Conservation (phyloP, 805 yeast species). For the Hanseniaspora valbyensis region DNA sequence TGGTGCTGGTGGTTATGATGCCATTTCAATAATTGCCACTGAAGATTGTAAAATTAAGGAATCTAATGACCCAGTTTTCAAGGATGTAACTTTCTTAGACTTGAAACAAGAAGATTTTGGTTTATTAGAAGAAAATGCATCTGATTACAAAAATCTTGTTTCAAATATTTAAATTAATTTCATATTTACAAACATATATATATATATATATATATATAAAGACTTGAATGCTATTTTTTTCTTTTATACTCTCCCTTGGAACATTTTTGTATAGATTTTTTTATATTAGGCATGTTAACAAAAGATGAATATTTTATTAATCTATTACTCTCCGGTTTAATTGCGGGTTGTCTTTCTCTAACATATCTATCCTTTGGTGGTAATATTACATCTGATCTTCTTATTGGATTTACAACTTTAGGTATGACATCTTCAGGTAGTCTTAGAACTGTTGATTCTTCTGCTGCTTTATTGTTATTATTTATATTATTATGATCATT, state of each 20-base stretch:
- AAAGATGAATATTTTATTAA: slow-evolving; percentile 25
- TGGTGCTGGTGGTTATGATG: slow-evolving; percentile 98
- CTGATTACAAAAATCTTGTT: slow-evolving; percentile 22
- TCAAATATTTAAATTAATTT: not conserved
- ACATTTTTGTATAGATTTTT: slow-evolving; percentile 18
- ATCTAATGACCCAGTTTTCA: slow-evolving; percentile 27
- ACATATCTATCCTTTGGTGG: slow-evolving; percentile 26
- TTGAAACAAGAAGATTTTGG: slow-evolving; percentile 55
- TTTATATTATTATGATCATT: too few relatives aligned
- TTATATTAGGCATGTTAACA: slow-evolving; percentile 23
- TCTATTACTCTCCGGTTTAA: slow-evolving; percentile 26
- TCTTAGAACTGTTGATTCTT: slow-evolving; percentile 17
- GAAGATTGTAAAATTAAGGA: slow-evolving; percentile 32
- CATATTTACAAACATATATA: too few relatives aligned
- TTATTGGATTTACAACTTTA: slow-evolving; percentile 24
- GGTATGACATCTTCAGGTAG: slow-evolving; percentile 25
- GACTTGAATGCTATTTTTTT: slow-evolving; percentile 15
- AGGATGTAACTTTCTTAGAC: slow-evolving; percentile 55
- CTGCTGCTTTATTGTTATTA: slow-evolving; percentile 3
- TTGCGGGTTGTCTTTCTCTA: slow-evolving; percentile 28
- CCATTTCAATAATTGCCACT: slow-evolving; percentile 61
- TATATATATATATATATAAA: too few relatives aligned
- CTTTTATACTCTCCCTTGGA: slow-evolving; percentile 5
- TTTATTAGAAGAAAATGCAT: slow-evolving; percentile 37
- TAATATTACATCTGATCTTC: slow-evolving; percentile 30